Evolutionary conservation across 805 yeast genomes (phyloP), one percentile per base, ranked within the genome.

Genomic region (Tetrapisispora taiwanensis): DNA sequence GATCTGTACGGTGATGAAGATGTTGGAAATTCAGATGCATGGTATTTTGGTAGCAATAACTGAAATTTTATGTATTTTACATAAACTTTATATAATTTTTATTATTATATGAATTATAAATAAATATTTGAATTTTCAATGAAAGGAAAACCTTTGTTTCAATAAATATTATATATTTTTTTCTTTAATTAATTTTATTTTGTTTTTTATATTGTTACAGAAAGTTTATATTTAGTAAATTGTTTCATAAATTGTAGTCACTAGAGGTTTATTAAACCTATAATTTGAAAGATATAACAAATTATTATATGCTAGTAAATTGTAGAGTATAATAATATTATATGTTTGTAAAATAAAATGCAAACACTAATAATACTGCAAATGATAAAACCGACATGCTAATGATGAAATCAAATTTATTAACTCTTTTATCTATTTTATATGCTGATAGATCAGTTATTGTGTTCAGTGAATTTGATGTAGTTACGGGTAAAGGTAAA

Each of bases 21-120:
- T 30, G 26, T 6, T 15, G 54, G 51, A 35, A 52, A 51, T 32
- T 46, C 48, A 7, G 56, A 54, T 26, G 56, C 53, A 19, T 62
- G 67, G 67, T 48, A 57, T 12, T 45, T 62, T 17, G 65, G 65
- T 13, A 60, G 60, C 8, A 60, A 60, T 36, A 27, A 27, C 34
- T 34, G 26, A 41, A n/a, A 9, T 3, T 33, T 6, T 12, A 12
- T 12, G 13, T 12, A 28, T 7, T 28, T 12, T 28, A 14, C 14
- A 28, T 7, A 7, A 7, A 28, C 10, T 12, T 28, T 12, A 7
- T 28, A 12, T 4, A 28, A 12, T 12, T 7, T 28, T 14, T 10
- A 26, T 28, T 12, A 22, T 22, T 22, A 6, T 22, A 6, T 22
- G 8, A 22, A 22, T 5, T 6, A 8, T 22, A 22, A 22, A 6